Evolutionary conservation across 495 filamentous ascomycete species (phyloP).

Genomic region (Neurospora pannonica): DNA sequence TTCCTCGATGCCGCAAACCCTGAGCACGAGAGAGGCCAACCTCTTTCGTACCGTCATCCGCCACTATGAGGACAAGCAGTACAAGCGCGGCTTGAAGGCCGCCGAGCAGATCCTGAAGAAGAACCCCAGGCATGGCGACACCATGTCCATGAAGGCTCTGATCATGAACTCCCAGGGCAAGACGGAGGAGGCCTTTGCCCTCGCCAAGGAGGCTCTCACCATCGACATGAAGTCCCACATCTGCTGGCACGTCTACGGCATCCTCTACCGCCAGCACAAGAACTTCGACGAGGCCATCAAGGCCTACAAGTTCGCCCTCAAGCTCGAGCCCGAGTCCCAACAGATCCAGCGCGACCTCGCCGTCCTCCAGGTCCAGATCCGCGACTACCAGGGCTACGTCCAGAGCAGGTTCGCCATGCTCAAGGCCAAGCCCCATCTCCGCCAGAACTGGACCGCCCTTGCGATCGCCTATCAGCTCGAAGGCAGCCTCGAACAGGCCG

Average conservation of each 20-base stretch:
- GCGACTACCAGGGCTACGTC: constrained; percentile 89
- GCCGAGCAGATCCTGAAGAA: constrained; percentile 92
- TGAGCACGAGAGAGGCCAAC: constrained; percentile 81
- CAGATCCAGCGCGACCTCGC: constrained; percentile 94
- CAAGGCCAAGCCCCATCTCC: constrained; percentile 62
- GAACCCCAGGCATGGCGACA: constrained; percentile 93
- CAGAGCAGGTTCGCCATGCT: constrained; percentile 79
- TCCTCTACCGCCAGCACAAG: constrained; percentile 85
- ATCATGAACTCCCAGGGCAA: constrained; percentile 89
- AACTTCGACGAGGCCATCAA: constrained; percentile 99
- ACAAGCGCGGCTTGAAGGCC: constrained; percentile 92
- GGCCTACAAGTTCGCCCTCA: constrained; percentile 90
- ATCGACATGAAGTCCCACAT: constrained; percentile 98
- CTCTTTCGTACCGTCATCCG: constrained; percentile 91
- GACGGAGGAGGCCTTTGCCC: constrained; percentile 81
- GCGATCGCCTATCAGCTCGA: constrained; percentile 86
- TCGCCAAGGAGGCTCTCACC: constrained; percentile 82
- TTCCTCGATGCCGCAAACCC: constrained; percentile 62
- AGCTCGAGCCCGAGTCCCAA: constrained; percentile 81
- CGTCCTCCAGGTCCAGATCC: constrained; percentile 89
- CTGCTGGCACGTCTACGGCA: constrained; percentile 98
- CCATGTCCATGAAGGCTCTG: constrained; percentile 96
- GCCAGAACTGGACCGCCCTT: constrained; percentile 93
- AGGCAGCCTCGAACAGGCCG: constrained; percentile 74
- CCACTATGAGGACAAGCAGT: constrained; percentile 95